A percentile compares a stretch with the other conserved stretches of the same genome.
Conservation (phyloP, 1,139 yeast genomes). For the Yarrowia galli region DNA sequence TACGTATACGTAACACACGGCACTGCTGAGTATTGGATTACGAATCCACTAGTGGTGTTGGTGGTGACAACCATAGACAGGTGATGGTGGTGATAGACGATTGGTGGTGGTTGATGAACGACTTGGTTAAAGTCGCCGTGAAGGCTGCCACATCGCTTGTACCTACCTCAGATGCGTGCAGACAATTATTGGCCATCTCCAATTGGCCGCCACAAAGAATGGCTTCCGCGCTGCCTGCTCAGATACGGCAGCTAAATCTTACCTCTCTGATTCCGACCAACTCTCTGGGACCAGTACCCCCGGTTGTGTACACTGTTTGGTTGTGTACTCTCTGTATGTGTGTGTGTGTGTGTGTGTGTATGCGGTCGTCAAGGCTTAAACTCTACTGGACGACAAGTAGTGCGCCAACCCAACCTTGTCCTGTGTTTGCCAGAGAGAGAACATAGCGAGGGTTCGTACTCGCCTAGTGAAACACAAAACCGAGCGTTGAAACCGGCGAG, state of each 20-base stretch:
- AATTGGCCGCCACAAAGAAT: background rate
- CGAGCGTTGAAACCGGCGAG: background rate
- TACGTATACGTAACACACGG: constrained; percentile 2
- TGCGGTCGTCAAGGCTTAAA: constrained; percentile 27
- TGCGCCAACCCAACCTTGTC: no score
- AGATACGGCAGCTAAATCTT: constrained; percentile 18
- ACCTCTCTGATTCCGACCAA: background rate
- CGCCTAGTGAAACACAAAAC: constrained; percentile 27
- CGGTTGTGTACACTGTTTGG: background rate
- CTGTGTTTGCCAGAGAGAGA: no score
- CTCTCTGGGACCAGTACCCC: constrained; percentile 21
- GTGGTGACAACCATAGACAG: no score
- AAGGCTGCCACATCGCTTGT: constrained; percentile 1
- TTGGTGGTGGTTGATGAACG: background rate
- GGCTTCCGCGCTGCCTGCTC: background rate
- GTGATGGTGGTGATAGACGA: background rate
- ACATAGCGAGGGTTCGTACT: constrained; percentile 6
- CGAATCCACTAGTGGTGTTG: no score
- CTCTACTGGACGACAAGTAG: no score
- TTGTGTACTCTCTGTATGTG: no score
- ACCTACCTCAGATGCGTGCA: background rate
- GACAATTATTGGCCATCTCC: constrained; percentile 4
- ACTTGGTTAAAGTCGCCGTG: no score
- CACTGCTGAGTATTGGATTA: background rate
- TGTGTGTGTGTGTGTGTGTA: constrained; percentile 1